Evolutionary conservation across 2,329 filamentous ascomycete genomes (phyloP).

Genomic region (Coccinonectria pachysandricola): DNA sequence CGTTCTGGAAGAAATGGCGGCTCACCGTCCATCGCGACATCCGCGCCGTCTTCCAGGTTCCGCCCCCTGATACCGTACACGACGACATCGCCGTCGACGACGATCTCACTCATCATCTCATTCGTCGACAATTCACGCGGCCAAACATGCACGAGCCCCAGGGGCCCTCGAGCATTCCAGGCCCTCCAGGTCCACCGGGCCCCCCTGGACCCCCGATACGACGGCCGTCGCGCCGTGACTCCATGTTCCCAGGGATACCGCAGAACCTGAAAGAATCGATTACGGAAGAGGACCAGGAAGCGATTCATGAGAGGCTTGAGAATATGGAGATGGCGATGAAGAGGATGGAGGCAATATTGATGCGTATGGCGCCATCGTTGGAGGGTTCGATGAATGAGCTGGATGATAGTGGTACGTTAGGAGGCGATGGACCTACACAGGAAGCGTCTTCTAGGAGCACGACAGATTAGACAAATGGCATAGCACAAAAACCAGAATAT

Average conservation of each 20-base stretch:
- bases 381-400: constrained; percentile 18
- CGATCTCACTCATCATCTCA: constrained; percentile 46
- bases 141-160: constrained; percentile 13
- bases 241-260: constrained; percentile 42
- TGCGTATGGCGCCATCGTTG: constrained; percentile 24
- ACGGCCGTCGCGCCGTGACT: constrained; percentile 40
- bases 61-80: constrained; percentile 52
- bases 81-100: constrained; percentile 50
- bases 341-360: constrained; percentile 38
- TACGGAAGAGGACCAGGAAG: constrained; percentile 34
- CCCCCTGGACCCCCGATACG: constrained; percentile 25
- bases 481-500: no score
- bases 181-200: no score
- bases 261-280: constrained; percentile 40
- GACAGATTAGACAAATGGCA: no score
- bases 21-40: constrained; percentile 64
- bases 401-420: constrained; percentile 21
- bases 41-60: constrained; percentile 60
- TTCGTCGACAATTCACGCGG: constrained; percentile 44
- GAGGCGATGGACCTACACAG: no score
- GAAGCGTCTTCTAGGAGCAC: constrained; percentile 23
- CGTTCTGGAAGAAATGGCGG: constrained; percentile 57
- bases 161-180: no score
- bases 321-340: constrained; percentile 39
- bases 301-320: constrained; percentile 34